These are phyloP conservation scores for Eucalyptus grandis DNA, from an alignment of 345 rosid species.

Conservation along the genomic window DNA sequence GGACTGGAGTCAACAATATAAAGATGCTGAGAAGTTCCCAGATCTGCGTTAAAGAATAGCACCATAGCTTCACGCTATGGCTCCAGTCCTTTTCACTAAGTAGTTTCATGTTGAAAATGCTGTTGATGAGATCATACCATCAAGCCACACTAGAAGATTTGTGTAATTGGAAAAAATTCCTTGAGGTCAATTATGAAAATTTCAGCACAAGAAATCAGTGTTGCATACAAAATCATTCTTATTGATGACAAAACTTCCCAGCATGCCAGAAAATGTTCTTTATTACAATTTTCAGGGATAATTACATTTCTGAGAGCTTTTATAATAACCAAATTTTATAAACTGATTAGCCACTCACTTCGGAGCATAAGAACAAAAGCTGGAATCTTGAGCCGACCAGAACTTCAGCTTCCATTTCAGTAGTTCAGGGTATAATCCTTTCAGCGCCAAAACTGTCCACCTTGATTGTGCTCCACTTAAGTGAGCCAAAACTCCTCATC, in stretches of 20 bases:
- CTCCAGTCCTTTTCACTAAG: too few relatives aligned
- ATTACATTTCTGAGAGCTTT: not conserved
- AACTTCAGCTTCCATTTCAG: not conserved
- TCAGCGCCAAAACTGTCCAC: not conserved
- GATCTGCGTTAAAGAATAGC: not conserved
- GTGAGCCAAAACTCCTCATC: not conserved
- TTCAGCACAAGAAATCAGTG: fast-evolving
- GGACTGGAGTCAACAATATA: not conserved
- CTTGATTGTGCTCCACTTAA: not conserved
- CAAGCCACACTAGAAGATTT: too few relatives aligned
- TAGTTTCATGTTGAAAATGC: not conserved
- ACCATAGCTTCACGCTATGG: too few relatives aligned
- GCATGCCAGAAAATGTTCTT: not conserved
- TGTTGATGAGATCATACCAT: not conserved
- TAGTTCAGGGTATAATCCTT: not conserved
- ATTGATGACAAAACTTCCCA: too few relatives aligned
- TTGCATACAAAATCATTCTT: too few relatives aligned
- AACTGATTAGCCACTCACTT: not conserved
- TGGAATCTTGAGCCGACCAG: not conserved
- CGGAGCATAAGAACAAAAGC: not conserved
- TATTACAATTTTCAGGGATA: not conserved
- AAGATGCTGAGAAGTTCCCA: not conserved
- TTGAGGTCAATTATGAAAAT: too few relatives aligned
- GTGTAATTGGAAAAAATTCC: too few relatives aligned
- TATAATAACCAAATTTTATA: fast-evolving